phyloP scores from a whole-genome alignment of 1,284 basidiomycete genomes.

The Ganoderma lingzhi region DNA sequence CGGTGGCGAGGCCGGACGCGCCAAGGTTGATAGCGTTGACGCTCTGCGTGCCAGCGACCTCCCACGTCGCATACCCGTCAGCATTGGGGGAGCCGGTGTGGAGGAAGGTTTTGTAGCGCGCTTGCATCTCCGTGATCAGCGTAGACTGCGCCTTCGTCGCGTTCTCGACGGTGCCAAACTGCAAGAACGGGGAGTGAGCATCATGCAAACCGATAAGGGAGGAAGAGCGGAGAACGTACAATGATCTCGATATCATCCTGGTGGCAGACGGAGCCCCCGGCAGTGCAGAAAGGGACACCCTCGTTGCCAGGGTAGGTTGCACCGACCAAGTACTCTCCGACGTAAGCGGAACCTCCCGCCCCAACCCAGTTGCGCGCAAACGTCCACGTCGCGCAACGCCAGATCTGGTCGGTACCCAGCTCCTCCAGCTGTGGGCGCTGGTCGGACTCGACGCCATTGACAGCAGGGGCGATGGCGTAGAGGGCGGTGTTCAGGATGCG shows the following conservation, averaged over 20 bases:
- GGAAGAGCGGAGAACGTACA: slow-evolving; percentile 45
- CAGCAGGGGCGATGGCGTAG: slow-evolving; percentile 57
- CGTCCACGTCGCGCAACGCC: slow-evolving; percentile 76
- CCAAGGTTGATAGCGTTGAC: slow-evolving; percentile 66
- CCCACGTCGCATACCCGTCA: slow-evolving; percentile 54
- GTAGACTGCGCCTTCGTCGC: slow-evolving; percentile 64
- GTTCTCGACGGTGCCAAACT: slow-evolving; percentile 73
- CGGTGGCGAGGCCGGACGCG: slow-evolving; percentile 54
- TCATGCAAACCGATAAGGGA: background rate
- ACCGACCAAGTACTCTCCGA: slow-evolving; percentile 74
- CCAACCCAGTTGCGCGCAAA: slow-evolving; percentile 72
- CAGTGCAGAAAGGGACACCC: slow-evolving; percentile 59
- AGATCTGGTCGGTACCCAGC: slow-evolving; percentile 75
- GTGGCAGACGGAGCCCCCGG: slow-evolving; percentile 68
- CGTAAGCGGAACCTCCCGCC: slow-evolving; percentile 71
- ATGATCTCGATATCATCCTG: slow-evolving; percentile 80
- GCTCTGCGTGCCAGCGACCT: slow-evolving; percentile 54
- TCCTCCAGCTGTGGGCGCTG: slow-evolving; percentile 62
- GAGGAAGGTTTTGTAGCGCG: slow-evolving; percentile 74
- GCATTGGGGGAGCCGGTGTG: slow-evolving; percentile 66
- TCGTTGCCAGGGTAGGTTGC: slow-evolving; percentile 74
- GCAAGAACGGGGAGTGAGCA: slow-evolving; percentile 2
- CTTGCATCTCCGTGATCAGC: slow-evolving; percentile 70
- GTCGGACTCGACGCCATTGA: slow-evolving; percentile 46
- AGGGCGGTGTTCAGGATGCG: slow-evolving; percentile 55